A percentile compares a stretch with the other conserved stretches of the same genome.
Conservation (phyloP, 2,329 filamentous ascomycete genomes). For the Colletotrichum sojae region DNA sequence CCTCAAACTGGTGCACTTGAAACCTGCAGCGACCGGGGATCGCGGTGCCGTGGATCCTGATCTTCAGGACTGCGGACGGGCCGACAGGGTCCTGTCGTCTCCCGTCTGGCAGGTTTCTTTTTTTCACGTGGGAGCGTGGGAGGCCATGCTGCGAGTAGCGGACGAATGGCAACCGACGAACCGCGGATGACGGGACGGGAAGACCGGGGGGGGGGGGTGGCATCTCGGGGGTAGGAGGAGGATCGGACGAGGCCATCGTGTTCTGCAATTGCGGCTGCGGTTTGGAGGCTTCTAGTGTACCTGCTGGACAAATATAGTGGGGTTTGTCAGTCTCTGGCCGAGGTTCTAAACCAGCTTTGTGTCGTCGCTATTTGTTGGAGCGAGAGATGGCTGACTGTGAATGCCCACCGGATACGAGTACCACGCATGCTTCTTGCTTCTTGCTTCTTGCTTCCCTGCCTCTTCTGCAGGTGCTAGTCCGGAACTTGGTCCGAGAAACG, state of each 20-base stretch:
- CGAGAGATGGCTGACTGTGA: constrained; percentile 9
- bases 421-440: constrained; percentile 6
- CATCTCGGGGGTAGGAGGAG: neutral
- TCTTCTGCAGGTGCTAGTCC: constrained; percentile 13
- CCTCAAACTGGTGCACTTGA: constrained; percentile 35
- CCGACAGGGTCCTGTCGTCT: constrained; percentile 30
- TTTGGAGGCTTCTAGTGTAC: neutral
- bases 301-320: neutral
- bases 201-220: neutral
- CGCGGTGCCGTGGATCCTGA: constrained; percentile 39
- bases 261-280: neutral
- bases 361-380: constrained; percentile 17
- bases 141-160: neutral
- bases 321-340: neutral
- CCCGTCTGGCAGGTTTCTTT: neutral
- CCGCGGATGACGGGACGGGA: neutral
- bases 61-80: constrained; percentile 30
- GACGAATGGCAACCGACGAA: neutral
- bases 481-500: constrained; percentile 24
- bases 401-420: neutral
- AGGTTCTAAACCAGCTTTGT: neutral
- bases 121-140: constrained; percentile 33
- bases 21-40: constrained; percentile 39
- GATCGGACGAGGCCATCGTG: constrained; percentile 18
- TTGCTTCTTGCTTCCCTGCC: constrained; percentile 3